Evolutionary conservation across 2,329 filamentous ascomycete genomes (phyloP).

Genomic region (Xylaria sp.): DNA sequence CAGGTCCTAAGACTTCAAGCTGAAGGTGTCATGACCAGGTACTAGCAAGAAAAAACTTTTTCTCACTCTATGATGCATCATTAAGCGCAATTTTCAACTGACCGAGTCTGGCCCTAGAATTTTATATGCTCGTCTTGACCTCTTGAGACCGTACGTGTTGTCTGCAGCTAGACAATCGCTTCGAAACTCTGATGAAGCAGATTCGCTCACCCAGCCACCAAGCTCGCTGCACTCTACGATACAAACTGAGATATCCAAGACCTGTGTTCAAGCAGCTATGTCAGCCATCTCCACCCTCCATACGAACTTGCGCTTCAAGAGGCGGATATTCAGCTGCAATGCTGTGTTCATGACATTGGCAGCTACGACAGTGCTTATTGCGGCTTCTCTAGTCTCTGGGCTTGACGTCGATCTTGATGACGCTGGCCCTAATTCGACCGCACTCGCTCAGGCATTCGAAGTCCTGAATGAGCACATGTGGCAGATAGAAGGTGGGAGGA

Average conservation of each 20-base stretch:
- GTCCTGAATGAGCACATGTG: slow-evolving; percentile 2
- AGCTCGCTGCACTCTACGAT: neutral
- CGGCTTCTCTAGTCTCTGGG: neutral
- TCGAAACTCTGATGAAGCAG: neutral
- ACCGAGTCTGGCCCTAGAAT: neutral
- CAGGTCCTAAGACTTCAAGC: slow-evolving; percentile 3
- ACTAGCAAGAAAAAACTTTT: neutral
- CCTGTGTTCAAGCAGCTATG: neutral
- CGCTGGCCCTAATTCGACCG: neutral
- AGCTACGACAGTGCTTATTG: neutral
- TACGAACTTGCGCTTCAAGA: slow-evolving; percentile 2
- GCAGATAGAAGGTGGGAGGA: neutral
- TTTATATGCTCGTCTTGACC: neutral
- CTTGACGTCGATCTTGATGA: neutral
- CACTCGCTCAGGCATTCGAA: neutral
- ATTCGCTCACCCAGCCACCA: neutral
- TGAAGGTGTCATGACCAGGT: neutral
- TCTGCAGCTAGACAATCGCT: neutral
- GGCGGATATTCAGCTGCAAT: neutral
- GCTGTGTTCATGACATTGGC: neutral
- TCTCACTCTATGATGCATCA: neutral
- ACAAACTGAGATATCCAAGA: slow-evolving; percentile 1
- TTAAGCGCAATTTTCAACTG: neutral
- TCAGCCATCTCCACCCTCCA: neutral
- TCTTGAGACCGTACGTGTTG: neutral